These are phyloP conservation scores for Phytopythium litorale DNA, from an alignment of 352 stramenopile genomes.

Conservation along the genomic window DNA sequence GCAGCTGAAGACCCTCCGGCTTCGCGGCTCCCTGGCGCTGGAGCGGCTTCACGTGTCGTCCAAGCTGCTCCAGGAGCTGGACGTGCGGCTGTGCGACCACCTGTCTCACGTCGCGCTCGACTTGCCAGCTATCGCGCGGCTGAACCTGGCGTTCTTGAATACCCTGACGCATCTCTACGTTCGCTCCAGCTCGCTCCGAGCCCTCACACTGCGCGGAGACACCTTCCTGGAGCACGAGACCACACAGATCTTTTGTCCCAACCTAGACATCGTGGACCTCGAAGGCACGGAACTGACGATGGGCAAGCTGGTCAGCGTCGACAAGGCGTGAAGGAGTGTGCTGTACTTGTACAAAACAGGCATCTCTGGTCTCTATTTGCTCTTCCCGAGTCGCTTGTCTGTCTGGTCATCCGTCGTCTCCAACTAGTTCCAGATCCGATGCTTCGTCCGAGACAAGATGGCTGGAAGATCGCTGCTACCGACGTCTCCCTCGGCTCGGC, in stretches of 20 bases:
- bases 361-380: slow-evolving; percentile 5
- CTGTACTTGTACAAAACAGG: neutral
- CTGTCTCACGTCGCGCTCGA: slow-evolving; percentile 49
- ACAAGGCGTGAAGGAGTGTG: neutral
- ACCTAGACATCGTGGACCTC: slow-evolving; percentile 29
- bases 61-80: slow-evolving; percentile 28
- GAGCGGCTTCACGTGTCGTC: slow-evolving; percentile 55
- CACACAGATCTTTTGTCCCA: slow-evolving; percentile 35
- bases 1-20: slow-evolving; percentile 27
- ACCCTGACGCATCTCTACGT: slow-evolving; percentile 54
- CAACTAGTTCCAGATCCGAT: slow-evolving; percentile 36
- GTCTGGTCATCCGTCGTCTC: neutral
- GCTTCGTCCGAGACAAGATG: slow-evolving; percentile 27
- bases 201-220: slow-evolving; percentile 46
- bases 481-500: neutral
- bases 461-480: slow-evolving; percentile 10
- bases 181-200: slow-evolving; percentile 29
- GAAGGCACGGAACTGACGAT: slow-evolving; percentile 39
- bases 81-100: slow-evolving; percentile 39
- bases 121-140: slow-evolving; percentile 17
- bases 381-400: neutral
- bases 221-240: slow-evolving; percentile 30
- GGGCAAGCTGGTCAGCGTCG: slow-evolving; percentile 29
- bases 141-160: slow-evolving; percentile 68
- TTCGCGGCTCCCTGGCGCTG: slow-evolving; percentile 46